phyloP scores from a whole-genome alignment of 208 protist species.

The Hexamita inflata region DNA sequence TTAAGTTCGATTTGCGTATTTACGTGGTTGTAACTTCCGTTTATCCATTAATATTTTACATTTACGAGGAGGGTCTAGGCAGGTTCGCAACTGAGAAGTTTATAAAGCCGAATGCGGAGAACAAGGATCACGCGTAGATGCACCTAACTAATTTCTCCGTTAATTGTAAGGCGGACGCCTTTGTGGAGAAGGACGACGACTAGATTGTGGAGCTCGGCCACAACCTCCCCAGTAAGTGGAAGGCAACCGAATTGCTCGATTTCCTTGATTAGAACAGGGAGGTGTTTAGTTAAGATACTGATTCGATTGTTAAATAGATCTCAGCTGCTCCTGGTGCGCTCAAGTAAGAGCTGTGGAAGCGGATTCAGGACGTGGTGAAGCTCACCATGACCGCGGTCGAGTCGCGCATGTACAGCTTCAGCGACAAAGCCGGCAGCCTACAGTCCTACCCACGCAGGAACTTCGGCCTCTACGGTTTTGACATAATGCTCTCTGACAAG shows the following conservation, averaged over 20 bases:
- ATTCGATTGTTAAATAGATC: neutral
- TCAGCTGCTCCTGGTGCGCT: neutral
- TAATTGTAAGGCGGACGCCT: conserved; percentile 2
- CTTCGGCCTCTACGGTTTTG: conserved; percentile 21
- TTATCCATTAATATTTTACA: conserved; percentile 34
- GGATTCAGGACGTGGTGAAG: neutral
- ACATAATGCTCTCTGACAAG: conserved; percentile 29
- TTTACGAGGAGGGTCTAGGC: conserved; percentile 31
- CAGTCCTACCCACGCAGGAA: neutral
- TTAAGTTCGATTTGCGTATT: conserved; percentile 40
- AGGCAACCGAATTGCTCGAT: neutral
- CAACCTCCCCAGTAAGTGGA: conserved; percentile 14
- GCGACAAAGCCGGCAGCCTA: neutral
- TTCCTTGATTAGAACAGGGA: conserved; percentile 1
- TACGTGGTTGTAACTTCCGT: conserved; percentile 36
- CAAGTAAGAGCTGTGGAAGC: neutral
- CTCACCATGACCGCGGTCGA: neutral
- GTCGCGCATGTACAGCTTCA: neutral
- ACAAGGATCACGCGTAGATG: neutral
- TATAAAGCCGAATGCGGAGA: neutral
- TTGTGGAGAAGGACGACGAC: neutral
- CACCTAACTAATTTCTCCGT: conserved; percentile 23
- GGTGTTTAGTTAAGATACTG: neutral
- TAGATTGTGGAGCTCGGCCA: neutral
- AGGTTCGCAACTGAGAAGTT: conserved; percentile 31